Conservation (phyloP, 176 grass and related monocot genomes). For the Chrysopogon serrulatus region DNA sequence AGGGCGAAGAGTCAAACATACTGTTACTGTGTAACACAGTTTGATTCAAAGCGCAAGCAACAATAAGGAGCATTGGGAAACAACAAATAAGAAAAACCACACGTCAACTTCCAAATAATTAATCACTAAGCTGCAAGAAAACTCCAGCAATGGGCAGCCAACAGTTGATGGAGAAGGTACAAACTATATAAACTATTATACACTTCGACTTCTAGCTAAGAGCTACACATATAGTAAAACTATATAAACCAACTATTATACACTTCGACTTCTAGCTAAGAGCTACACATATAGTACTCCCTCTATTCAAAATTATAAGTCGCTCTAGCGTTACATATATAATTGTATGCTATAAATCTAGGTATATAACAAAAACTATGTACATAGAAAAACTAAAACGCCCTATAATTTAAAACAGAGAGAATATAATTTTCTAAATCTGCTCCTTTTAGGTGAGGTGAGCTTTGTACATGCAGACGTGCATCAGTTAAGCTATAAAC, state of each 20-base stretch:
- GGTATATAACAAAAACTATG: no score
- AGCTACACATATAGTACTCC: no score
- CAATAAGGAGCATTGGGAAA: background rate
- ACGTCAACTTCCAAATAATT: background rate
- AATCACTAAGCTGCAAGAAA: slow-evolving; percentile 15
- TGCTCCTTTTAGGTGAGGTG: slow-evolving; percentile 5
- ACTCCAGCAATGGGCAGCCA: background rate
- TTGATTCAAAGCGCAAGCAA: background rate
- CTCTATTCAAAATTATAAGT: no score
- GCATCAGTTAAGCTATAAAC: background rate
- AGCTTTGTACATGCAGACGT: background rate
- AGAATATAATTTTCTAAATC: no score
- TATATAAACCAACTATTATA: no score
- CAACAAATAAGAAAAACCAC: background rate
- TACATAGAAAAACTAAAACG: no score
- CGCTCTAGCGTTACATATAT: no score
- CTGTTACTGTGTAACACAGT: background rate
- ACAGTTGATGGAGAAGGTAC: background rate
- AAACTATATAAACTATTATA: background rate
- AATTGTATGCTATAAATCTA: no score
- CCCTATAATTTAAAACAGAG: no score
- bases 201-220: background rate
- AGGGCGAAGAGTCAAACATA: no score
- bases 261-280: no score
- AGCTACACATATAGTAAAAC: no score